A percentile compares a stretch with the other conserved stretches of the same genome.
Conservation (phyloP, 2,329 filamentous ascomycete species). For the Arthrobotrys conoides region DNA sequence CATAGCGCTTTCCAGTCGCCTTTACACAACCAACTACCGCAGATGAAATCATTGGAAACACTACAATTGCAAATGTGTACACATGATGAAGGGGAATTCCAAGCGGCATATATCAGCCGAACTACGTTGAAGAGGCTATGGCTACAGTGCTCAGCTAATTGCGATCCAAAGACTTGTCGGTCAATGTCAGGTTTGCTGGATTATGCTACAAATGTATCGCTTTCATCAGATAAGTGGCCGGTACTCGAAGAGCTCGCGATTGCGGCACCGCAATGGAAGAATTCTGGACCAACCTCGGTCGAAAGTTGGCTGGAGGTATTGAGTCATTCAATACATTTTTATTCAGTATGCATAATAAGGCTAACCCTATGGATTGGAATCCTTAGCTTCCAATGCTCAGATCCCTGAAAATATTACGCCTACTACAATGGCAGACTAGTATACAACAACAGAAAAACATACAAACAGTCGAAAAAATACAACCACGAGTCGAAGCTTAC, state of each 20-base stretch:
- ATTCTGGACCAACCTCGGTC: neutral
- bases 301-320: slow-evolving; percentile 2
- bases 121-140: slow-evolving; percentile 24
- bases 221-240: slow-evolving; percentile 24
- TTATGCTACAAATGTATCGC: slow-evolving; percentile 12
- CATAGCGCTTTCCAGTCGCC: neutral
- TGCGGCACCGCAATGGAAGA: neutral
- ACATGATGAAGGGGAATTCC: slow-evolving; percentile 18
- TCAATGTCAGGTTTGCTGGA: slow-evolving; percentile 37
- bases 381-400: slow-evolving; percentile 5
- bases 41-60: slow-evolving; percentile 29
- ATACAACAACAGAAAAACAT: neutral
- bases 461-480: neutral
- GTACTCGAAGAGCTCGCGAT: slow-evolving; percentile 19
- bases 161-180: slow-evolving; percentile 30
- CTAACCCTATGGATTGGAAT: neutral
- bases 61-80: slow-evolving; percentile 17
- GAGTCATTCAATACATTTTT: neutral
- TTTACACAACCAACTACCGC: slow-evolving; percentile 2
- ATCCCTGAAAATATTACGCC: slow-evolving; percentile 14
- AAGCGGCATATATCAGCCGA: slow-evolving; percentile 16
- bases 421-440: slow-evolving; percentile 10
- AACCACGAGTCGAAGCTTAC: neutral
- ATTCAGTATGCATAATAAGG: neutral
- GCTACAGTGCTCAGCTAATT: slow-evolving; percentile 33